phyloP scores from a whole-genome alignment of 495 filamentous ascomycete genomes.

The Aspergillus olivimuriae region DNA sequence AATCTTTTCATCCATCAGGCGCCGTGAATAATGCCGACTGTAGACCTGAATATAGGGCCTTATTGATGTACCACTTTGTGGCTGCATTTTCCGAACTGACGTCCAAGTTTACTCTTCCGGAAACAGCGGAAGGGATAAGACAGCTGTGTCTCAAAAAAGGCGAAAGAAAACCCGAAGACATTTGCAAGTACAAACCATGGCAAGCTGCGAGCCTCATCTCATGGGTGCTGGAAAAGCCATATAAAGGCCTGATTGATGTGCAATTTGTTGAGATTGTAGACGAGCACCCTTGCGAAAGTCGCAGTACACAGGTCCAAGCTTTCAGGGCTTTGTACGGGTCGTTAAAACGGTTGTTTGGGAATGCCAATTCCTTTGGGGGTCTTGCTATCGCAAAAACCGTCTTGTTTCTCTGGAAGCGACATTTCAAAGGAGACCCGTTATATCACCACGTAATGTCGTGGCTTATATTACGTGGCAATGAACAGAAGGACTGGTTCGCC shows the following conservation, averaged over 20 bases:
- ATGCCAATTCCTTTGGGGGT: constrained; percentile 3
- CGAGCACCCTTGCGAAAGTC: constrained; percentile 1
- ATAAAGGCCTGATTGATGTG: neutral
- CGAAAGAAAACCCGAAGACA: constrained; percentile 1
- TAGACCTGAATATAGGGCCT: neutral
- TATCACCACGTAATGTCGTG: constrained; percentile 7
- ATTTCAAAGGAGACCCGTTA: constrained; percentile 5
- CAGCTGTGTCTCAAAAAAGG: neutral
- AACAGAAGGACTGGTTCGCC: constrained; percentile 6
- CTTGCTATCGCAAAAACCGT: constrained; percentile 5
- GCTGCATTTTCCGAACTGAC: neutral
- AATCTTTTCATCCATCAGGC: neutral
- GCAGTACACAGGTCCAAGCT: constrained; percentile 4
- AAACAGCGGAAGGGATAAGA: constrained; percentile 1
- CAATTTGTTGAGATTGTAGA: neutral
- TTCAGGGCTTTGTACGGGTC: constrained; percentile 5
- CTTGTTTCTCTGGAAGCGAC: constrained; percentile 7
- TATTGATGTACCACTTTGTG: neutral
- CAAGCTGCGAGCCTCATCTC: constrained; percentile 1
- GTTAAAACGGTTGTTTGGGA: constrained; percentile 6
- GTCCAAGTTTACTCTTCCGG: neutral
- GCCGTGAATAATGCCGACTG: neutral
- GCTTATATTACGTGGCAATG: constrained; percentile 7
- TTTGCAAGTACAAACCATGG: neutral
- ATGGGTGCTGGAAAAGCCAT: neutral